These are phyloP conservation scores for Paraphaeosphaeria minitans DNA, from an alignment of 2,329 filamentous ascomycete species.

Conservation along the genomic window DNA sequence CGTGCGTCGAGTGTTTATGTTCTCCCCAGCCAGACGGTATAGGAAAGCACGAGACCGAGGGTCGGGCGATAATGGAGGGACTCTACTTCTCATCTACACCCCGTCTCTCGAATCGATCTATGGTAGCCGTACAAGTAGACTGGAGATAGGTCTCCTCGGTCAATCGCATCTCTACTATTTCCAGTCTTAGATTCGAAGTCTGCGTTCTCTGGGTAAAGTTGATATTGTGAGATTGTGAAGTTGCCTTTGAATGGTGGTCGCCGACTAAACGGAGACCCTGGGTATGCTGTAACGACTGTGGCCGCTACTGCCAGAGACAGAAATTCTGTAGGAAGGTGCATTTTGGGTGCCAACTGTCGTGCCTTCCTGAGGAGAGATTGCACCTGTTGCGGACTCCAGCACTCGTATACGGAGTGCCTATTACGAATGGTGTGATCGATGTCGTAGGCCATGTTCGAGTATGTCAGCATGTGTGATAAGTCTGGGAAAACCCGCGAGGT, in stretches of 20 bases:
- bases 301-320: background rate
- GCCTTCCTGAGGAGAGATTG: background rate
- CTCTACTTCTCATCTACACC: no score
- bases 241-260: background rate
- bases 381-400: background rate
- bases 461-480: background rate
- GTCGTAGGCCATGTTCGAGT: background rate
- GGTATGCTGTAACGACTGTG: background rate
- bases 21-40: no score
- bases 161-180: background rate
- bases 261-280: background rate
- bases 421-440: background rate
- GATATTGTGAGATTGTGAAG: slow-evolving; percentile 22
- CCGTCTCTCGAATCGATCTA: no score
- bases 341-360: background rate
- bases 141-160: no score
- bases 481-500: background rate
- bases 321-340: background rate
- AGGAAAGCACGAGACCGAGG: no score
- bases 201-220: slow-evolving; percentile 26
- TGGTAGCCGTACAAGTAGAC: no score
- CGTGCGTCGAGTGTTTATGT: no score
- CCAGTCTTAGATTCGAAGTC: slow-evolving; percentile 24
- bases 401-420: background rate
- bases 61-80: no score